Percentiles rank a stretch among this genome's conserved stretches.
Evolutionary conservation across 2,329 filamentous ascomycete species (phyloP).

Genomic region (Trichoderma breve): DNA sequence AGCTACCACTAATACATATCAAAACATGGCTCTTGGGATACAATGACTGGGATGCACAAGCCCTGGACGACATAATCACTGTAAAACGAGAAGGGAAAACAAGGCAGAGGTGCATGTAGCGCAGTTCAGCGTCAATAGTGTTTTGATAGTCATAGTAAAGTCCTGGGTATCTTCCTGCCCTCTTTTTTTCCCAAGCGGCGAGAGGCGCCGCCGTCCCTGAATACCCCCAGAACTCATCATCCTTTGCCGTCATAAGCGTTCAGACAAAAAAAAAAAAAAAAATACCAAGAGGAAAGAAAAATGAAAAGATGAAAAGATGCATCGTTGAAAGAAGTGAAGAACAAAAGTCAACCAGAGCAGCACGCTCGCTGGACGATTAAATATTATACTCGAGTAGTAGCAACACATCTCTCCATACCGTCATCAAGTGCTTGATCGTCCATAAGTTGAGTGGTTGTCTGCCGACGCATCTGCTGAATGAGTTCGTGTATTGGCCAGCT

Average conservation of each 20-base stretch:
- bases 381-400: slow-evolving; percentile 17
- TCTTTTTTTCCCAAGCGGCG: background rate
- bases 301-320: background rate
- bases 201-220: slow-evolving; percentile 12
- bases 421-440: slow-evolving; percentile 11
- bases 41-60: background rate
- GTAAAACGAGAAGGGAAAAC: background rate
- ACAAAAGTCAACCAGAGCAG: background rate
- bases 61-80: background rate
- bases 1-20: background rate
- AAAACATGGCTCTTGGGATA: background rate
- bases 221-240: slow-evolving; percentile 10
- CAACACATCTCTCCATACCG: background rate
- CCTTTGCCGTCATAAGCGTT: slow-evolving; percentile 13
- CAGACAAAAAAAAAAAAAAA: background rate
- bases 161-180: slow-evolving; percentile 13
- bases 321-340: background rate
- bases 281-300: background rate
- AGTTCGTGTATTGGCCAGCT: slow-evolving; percentile 15
- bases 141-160: slow-evolving; percentile 9
- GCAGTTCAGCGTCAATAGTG: background rate
- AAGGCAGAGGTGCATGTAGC: background rate
- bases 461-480: slow-evolving; percentile 8
- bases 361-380: slow-evolving; percentile 10
- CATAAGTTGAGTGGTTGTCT: background rate